A percentile compares a stretch with the other conserved stretches of the same genome.
These are phyloP conservation scores for Garcileccinum viscosum DNA, from an alignment of 1,284 basidiomycete genomes.

Conservation along the genomic window DNA sequence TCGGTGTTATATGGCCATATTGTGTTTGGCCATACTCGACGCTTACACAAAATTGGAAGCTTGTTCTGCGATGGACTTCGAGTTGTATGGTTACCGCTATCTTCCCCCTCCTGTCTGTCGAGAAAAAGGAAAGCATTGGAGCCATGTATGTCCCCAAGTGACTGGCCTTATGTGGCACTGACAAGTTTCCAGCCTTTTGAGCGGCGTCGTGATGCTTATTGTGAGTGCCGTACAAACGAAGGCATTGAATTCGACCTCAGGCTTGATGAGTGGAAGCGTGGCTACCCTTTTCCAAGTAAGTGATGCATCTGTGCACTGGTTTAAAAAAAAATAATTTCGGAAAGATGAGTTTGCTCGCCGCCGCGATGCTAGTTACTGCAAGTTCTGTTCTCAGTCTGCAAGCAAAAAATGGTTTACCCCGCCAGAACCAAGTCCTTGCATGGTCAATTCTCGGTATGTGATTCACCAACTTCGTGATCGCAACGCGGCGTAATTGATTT, in stretches of 20 bases:
- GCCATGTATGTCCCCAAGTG: conserved; percentile 58
- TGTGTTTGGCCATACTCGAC: conserved; percentile 49
- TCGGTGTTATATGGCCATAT: conserved; percentile 76
- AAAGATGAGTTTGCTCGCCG: conserved; percentile 49
- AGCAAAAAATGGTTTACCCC: conserved; percentile 72
- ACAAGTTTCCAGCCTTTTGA: conserved; percentile 35
- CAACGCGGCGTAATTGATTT: conserved; percentile 4
- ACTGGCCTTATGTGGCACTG: conserved; percentile 11
- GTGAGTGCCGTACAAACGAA: conserved; percentile 27
- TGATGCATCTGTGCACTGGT: neutral
- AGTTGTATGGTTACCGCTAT: conserved; percentile 63
- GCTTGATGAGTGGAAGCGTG: neutral
- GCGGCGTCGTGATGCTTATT: conserved; percentile 35
- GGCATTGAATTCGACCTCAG: neutral
- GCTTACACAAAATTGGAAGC: conserved; percentile 35
- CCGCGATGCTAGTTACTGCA: conserved; percentile 58
- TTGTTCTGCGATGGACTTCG: conserved; percentile 54
- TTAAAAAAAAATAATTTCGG: neutral
- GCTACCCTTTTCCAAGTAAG: conserved; percentile 47
- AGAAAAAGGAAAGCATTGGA: conserved; percentile 72
- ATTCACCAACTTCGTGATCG: neutral
- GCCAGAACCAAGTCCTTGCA: conserved; percentile 64
- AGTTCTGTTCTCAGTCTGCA: conserved; percentile 67
- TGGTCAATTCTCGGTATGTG: conserved; percentile 73
- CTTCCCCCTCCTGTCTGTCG: conserved; percentile 77